Percentiles rank a stretch among this genome's conserved stretches.
These are phyloP conservation scores for Plasmopara muralis DNA, from an alignment of 352 stramenopile genomes.

Conservation along the genomic window DNA sequence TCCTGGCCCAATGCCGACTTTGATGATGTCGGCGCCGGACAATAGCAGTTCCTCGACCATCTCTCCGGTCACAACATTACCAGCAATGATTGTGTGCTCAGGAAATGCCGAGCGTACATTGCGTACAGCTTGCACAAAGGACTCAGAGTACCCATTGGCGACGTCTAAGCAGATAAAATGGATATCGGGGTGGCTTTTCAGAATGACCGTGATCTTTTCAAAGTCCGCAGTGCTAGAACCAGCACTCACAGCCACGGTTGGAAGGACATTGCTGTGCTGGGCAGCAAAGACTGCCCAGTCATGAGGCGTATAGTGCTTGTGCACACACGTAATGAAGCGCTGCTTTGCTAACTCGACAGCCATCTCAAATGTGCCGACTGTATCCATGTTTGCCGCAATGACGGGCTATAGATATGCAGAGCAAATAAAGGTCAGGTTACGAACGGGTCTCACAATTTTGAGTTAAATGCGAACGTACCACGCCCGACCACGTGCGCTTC, in stretches of 20 bases:
- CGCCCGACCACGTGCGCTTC: constrained; percentile 62
- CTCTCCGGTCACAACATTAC: constrained; percentile 90
- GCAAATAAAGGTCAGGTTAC: background rate
- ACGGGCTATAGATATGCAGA: constrained; percentile 45
- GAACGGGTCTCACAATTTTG: background rate
- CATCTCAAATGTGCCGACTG: constrained; percentile 88
- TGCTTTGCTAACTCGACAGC: constrained; percentile 70
- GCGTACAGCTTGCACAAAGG: constrained; percentile 79
- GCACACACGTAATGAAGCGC: constrained; percentile 83
- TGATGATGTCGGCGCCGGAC: constrained; percentile 89
- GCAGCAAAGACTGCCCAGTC: constrained; percentile 58
- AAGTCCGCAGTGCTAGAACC: constrained; percentile 71
- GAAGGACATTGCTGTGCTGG: constrained; percentile 45
- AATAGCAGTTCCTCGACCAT: constrained; percentile 91
- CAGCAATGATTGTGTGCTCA: constrained; percentile 85
- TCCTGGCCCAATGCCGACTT: constrained; percentile 89
- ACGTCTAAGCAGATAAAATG: constrained; percentile 88
- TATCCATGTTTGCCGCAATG: constrained; percentile 91
- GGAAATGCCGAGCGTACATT: constrained; percentile 50
- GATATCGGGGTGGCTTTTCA: constrained; percentile 55
- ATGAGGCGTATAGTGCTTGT: constrained; percentile 86
- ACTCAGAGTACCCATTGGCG: constrained; percentile 85
- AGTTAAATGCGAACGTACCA: constrained; percentile 29
- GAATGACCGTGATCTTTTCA: constrained; percentile 55
- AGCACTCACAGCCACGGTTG: constrained; percentile 70